Evolutionary conservation across 2,329 filamentous ascomycete species (phyloP).

Genomic region (Cytospora paraplurivora): DNA sequence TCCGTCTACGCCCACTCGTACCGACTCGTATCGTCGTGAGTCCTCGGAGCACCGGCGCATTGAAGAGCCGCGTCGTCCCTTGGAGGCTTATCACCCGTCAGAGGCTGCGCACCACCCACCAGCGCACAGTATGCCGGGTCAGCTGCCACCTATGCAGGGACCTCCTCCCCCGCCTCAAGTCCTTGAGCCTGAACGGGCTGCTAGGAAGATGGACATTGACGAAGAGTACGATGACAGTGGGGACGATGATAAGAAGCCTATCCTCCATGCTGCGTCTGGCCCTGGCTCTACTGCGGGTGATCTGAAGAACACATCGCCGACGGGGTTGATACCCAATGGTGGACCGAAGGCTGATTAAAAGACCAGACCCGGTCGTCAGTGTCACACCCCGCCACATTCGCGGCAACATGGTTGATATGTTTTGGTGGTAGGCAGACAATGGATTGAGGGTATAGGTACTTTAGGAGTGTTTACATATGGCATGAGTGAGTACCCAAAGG

Average conservation of each 20-base stretch:
- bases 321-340: slow-evolving; percentile 32
- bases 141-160: slow-evolving; percentile 65
- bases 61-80: slow-evolving; percentile 62
- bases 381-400: neutral
- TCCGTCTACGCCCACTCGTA: slow-evolving; percentile 69
- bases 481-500: neutral
- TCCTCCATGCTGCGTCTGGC: slow-evolving; percentile 39
- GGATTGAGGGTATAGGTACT: neutral
- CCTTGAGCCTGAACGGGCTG: slow-evolving; percentile 79
- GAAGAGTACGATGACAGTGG: slow-evolving; percentile 96
- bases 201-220: slow-evolving; percentile 94
- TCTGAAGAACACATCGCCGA: slow-evolving; percentile 54
- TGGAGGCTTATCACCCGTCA: slow-evolving; percentile 81
- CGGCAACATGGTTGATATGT: neutral
- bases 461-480: neutral
- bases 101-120: slow-evolving; percentile 86
- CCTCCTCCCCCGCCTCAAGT: slow-evolving; percentile 48
- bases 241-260: slow-evolving; percentile 75
- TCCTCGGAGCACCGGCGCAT: slow-evolving; percentile 72
- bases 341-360: slow-evolving; percentile 25
- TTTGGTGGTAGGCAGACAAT: neutral
- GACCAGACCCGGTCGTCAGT: neutral
- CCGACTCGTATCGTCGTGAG: slow-evolving; percentile 72
- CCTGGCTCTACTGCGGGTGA: slow-evolving; percentile 51
- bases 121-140: slow-evolving; percentile 59